Evolutionary conservation across 352 stramenopile genomes (phyloP).

Genomic region (Achlya hypogyna): DNA sequence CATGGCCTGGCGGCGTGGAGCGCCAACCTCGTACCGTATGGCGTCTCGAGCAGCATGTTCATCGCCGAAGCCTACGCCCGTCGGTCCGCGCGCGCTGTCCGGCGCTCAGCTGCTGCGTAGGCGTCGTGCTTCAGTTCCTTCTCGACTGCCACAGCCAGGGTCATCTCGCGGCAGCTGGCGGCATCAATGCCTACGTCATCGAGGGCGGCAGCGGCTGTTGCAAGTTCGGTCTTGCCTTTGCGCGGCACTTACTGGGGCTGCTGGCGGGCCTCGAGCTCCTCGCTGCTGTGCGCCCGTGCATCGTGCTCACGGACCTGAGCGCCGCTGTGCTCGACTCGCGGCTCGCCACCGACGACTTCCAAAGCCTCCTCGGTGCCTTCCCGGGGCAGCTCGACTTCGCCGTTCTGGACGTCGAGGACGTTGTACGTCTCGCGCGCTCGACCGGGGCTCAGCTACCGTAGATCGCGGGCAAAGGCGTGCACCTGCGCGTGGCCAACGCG

Average conservation of each 20-base stretch:
- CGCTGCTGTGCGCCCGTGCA: slow-evolving; percentile 28
- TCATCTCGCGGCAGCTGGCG: not conserved
- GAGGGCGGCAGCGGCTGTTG: slow-evolving; percentile 73
- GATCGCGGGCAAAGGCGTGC: not conserved
- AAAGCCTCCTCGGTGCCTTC: slow-evolving; percentile 27
- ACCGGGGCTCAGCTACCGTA: not conserved
- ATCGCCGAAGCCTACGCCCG: slow-evolving; percentile 54
- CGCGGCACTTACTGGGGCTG: slow-evolving; percentile 52
- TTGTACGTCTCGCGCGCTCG: slow-evolving; percentile 24
- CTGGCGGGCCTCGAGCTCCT: slow-evolving; percentile 22
- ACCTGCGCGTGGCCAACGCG: slow-evolving; percentile 25
- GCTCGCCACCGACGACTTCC: slow-evolving; percentile 50
- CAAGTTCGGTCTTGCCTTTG: slow-evolving; percentile 69
- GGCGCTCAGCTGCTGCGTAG: slow-evolving; percentile 6
- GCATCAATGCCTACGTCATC: slow-evolving; percentile 69
- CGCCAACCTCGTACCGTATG: slow-evolving; percentile 57
- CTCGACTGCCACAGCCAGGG: slow-evolving; percentile 9
- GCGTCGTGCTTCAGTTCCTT: slow-evolving; percentile 40
- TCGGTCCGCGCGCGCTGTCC: slow-evolving; percentile 21
- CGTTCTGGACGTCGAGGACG: slow-evolving; percentile 47
- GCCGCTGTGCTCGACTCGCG: slow-evolving; percentile 57
- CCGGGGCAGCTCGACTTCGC: slow-evolving; percentile 52
- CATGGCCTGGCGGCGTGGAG: slow-evolving; percentile 70
- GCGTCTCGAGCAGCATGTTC: slow-evolving; percentile 71
- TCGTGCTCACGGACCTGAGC: slow-evolving; percentile 65